Evolutionary conservation across 1,284 basidiomycete species (phyloP).

Genomic region (Uromyces viciae-fabae): DNA sequence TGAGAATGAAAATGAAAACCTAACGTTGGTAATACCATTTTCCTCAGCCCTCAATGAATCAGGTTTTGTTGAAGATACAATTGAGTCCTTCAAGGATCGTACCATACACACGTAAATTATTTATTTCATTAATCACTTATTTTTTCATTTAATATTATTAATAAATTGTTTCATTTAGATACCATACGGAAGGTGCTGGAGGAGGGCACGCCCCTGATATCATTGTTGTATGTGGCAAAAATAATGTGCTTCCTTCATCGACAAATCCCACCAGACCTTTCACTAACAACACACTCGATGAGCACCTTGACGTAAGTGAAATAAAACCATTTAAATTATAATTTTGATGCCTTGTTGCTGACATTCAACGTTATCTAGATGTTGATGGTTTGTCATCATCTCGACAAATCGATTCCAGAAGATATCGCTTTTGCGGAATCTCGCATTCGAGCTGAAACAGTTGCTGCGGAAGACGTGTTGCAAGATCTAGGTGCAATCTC

Average conservation of each 20-base stretch:
- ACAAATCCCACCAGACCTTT: conserved; percentile 96
- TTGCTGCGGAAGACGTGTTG: conserved; percentile 94
- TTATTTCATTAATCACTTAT: neutral
- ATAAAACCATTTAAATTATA: neutral
- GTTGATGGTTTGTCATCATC: conserved; percentile 72
- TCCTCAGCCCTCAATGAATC: conserved; percentile 48
- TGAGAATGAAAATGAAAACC: neutral
- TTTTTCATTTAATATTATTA: neutral
- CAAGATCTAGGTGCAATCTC: conserved; percentile 90
- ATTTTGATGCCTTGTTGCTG: neutral
- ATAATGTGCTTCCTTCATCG: conserved; percentile 91
- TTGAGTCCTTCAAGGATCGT: conserved; percentile 80
- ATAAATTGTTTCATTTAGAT: conserved; percentile 55
- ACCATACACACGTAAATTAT: conserved; percentile 76
- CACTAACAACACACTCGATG: conserved; percentile 86
- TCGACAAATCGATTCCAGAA: conserved; percentile 62
- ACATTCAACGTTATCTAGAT: conserved; percentile 61
- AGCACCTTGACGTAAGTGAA: conserved; percentile 81
- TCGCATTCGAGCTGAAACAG: conserved; percentile 90
- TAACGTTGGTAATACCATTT: conserved; percentile 11
- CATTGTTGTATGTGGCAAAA: conserved; percentile 83
- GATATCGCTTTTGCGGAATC: conserved; percentile 96
- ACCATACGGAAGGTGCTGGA: conserved; percentile 91
- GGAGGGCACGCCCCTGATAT: conserved; percentile 98
- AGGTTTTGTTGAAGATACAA: conserved; percentile 64